A percentile compares a stretch with the other conserved stretches of the same genome.
Evolutionary conservation across 129 eudicot genomes (phyloP).

Genomic region (Lonicera japonica): DNA sequence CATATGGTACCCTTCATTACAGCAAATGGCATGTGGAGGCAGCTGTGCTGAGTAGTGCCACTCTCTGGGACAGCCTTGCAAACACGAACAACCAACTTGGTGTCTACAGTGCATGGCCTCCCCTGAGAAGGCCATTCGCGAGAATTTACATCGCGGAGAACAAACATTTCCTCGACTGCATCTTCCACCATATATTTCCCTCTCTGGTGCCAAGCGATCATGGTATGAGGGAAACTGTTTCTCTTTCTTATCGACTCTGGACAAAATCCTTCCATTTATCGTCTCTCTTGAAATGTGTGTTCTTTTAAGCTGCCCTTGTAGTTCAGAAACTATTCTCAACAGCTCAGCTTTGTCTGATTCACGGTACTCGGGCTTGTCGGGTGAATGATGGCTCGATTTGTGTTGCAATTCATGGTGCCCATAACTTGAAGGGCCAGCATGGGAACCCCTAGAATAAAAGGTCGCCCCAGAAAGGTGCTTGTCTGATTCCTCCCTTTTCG

Average conservation of each 20-base stretch:
- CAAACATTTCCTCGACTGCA: conserved; percentile 17
- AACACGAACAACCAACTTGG: conserved; percentile 41
- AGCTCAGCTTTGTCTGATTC: conserved; percentile 45
- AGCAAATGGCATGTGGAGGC: conserved; percentile 24
- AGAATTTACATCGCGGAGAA: conserved; percentile 7
- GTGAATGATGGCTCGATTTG: conserved; percentile 19
- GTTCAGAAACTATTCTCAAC: conserved; percentile 57
- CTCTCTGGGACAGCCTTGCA: conserved; percentile 38
- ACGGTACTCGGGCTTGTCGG: conserved; percentile 26
- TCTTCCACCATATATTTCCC: conserved; percentile 26
- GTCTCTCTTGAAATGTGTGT: conserved; percentile 24
- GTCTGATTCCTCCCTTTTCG: conserved; percentile 13
- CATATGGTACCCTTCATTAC: conserved; percentile 23
- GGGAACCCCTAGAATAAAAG: conserved; percentile 19
- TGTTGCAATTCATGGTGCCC: conserved; percentile 21
- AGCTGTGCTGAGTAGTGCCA: conserved; percentile 48
- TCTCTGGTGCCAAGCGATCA: conserved; percentile 15
- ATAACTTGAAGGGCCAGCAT: conserved; percentile 21
- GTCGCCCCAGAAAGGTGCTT: conserved; percentile 8
- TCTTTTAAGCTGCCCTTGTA: conserved; percentile 59
- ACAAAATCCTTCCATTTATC: conserved; percentile 19
- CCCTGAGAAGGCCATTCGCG: conserved; percentile 58
- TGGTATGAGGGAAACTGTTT: conserved; percentile 26
- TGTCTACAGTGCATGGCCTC: conserved; percentile 37
- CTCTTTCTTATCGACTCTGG: too few relatives aligned